Evolutionary conservation across 1,139 yeast species (phyloP), one percentile per base, ranked within the genome.

Genomic region (Hyphopichia burtonii): DNA sequence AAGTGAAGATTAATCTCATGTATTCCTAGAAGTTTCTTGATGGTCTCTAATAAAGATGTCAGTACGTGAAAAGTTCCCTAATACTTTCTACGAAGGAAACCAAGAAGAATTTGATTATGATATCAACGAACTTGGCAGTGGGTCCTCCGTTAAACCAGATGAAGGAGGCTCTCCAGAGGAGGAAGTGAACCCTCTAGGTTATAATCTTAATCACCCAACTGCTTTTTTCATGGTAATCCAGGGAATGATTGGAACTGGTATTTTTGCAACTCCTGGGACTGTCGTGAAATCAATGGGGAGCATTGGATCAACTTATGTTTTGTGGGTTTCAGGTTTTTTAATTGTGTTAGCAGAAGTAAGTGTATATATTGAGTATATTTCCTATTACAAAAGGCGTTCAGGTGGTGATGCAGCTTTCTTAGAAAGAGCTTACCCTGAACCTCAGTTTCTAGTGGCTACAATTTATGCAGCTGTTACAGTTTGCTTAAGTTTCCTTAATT

Each of bases 231-330:
- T 67, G 40, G 58, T 64, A 25, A 55, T 71, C 34, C 71, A 67
- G 37, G 76, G 76, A 39, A 66, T 71, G 34, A 63, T 72, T 34
- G 77, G 78, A 42, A 72, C 77, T 1, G 77, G 76, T 54, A 71
- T 71, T 34, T 72, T 71, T 50, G 57, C 64, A n/a, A 68, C 74
- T 0, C 76, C 76, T 4, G 70, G 65, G 1, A 47, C 65, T 2
- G 54, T 69, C 34, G 48, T 69, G 8, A 56, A 55, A 16, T 62
- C 71, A 2, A 62, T 69, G 44, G 76, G 76, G 1, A 66, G 74
- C 2, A 52, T 71, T 37, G 76, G 76, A 30, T 64, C 73, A 12
- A 54, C 70, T n/a, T 71, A 71, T 41, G 63, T 71, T 3, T 53
- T 71, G 19, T 71, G 77, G 76, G 53, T 66, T 2, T 52, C 57